Evolutionary conservation across 2,329 filamentous ascomycete species (phyloP).

Genomic region (Beauveria rudraprayagi): DNA sequence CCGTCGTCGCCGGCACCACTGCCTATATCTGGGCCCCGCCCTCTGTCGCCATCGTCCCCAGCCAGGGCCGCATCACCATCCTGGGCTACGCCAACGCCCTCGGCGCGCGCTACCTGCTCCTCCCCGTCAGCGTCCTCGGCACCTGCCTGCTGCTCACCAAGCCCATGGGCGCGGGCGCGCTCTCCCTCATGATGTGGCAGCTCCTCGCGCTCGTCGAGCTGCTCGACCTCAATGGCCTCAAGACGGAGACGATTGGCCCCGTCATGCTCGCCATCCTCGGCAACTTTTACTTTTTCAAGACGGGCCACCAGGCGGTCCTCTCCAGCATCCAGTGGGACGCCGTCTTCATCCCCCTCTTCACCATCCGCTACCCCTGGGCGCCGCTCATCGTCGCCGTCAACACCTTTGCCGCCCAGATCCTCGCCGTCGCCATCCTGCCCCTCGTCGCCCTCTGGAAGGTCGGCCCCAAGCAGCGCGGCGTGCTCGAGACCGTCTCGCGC

Average conservation of each 20-base stretch:
- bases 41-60: slow-evolving; percentile 63
- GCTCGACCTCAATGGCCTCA: slow-evolving; percentile 51
- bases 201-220: slow-evolving; percentile 69
- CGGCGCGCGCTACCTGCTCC: slow-evolving; percentile 79
- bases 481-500: slow-evolving; percentile 63
- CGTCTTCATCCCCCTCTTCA: slow-evolving; percentile 81
- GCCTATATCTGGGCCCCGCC: slow-evolving; percentile 83
- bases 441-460: slow-evolving; percentile 85
- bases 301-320: slow-evolving; percentile 85
- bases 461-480: slow-evolving; percentile 59
- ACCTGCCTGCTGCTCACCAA: slow-evolving; percentile 78
- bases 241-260: slow-evolving; percentile 69
- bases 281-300: slow-evolving; percentile 95
- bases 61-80: slow-evolving; percentile 59
- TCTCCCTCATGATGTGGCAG: slow-evolving; percentile 80
- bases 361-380: slow-evolving; percentile 81
- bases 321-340: slow-evolving; percentile 92
- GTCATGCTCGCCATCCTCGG: slow-evolving; percentile 80
- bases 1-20: slow-evolving; percentile 74
- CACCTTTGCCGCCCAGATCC: slow-evolving; percentile 80
- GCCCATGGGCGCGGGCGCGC: slow-evolving; percentile 83
- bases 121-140: slow-evolving; percentile 70
- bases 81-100: slow-evolving; percentile 91
- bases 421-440: slow-evolving; percentile 72
- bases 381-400: slow-evolving; percentile 77